phyloP scores from a whole-genome alignment of 352 stramenopile genomes.

The Pythium rishiriense region DNA sequence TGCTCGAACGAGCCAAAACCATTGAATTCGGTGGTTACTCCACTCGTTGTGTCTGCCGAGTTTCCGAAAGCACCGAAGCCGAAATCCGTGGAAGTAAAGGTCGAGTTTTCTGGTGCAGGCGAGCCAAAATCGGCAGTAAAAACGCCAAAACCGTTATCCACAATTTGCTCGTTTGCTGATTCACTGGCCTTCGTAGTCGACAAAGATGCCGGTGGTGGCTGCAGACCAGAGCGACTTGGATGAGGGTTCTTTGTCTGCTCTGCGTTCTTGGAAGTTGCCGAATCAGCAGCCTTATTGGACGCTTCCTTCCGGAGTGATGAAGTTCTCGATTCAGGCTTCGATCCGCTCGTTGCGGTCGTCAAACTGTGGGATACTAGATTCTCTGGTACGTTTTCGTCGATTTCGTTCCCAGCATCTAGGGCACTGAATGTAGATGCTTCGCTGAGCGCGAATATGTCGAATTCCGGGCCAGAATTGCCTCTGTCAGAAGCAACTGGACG shows the following conservation, averaged over 20 bases:
- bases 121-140: conserved; percentile 12
- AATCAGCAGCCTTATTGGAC: conserved; percentile 1
- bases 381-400: conserved; percentile 28
- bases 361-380: background rate
- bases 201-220: background rate
- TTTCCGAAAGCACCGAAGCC: conserved; percentile 23
- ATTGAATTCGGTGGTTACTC: conserved; percentile 6
- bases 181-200: background rate
- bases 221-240: background rate
- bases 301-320: conserved; percentile 3
- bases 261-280: conserved; percentile 8
- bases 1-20: conserved; percentile 16
- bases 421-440: conserved; percentile 30
- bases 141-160: background rate
- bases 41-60: background rate
- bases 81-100: conserved; percentile 1
- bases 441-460: conserved; percentile 32
- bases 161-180: background rate
- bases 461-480: conserved; percentile 7
- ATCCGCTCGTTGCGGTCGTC: background rate
- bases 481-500: background rate
- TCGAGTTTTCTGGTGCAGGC: background rate
- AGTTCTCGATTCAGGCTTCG: conserved; percentile 6
- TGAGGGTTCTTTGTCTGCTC: conserved; percentile 1
- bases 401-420: conserved; percentile 32